Conservation (phyloP, 768 basidiomycete genomes). For the Bullera alba region DNA sequence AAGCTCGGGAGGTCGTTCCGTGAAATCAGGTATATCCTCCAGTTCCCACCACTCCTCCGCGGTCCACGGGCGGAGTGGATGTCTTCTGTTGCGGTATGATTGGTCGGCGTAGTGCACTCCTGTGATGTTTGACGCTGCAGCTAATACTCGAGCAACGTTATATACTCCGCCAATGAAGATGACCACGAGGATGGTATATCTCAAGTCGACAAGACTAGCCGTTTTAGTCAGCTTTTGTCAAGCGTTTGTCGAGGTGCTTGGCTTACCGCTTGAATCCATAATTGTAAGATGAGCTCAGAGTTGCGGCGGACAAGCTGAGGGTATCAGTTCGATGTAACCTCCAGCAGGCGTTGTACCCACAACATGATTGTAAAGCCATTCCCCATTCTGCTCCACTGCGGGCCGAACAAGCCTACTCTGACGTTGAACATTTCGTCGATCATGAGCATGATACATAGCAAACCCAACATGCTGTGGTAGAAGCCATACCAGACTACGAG, state of each 20-base stretch:
- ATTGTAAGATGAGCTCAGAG: constrained; percentile 18
- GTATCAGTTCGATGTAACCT: too few relatives aligned
- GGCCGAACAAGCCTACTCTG: constrained; percentile 29
- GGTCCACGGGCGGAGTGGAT: constrained; percentile 25
- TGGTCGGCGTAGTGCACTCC: constrained; percentile 3
- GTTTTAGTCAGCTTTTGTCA: neutral
- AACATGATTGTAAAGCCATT: constrained; percentile 35
- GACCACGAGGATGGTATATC: constrained; percentile 18
- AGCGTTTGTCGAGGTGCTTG: neutral
- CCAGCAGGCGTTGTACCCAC: too few relatives aligned
- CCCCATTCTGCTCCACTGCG: constrained; percentile 30
- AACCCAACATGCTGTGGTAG: constrained; percentile 21
- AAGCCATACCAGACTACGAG: constrained; percentile 23
- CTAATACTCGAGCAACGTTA: constrained; percentile 22
- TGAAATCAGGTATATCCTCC: neutral
- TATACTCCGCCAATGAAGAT: constrained; percentile 26
- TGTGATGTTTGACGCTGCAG: constrained; percentile 6
- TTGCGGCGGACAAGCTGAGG: constrained; percentile 16
- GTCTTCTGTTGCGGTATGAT: constrained; percentile 16
- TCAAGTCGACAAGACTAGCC: constrained; percentile 11
- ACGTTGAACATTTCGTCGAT: constrained; percentile 30
- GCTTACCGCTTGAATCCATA: constrained; percentile 15
- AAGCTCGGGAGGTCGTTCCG: neutral
- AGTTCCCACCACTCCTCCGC: constrained; percentile 12
- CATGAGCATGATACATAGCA: constrained; percentile 25